These are phyloP conservation scores for Colletotrichum sp. DNA, from an alignment of 2,329 filamentous ascomycete species.

Conservation along the genomic window DNA sequence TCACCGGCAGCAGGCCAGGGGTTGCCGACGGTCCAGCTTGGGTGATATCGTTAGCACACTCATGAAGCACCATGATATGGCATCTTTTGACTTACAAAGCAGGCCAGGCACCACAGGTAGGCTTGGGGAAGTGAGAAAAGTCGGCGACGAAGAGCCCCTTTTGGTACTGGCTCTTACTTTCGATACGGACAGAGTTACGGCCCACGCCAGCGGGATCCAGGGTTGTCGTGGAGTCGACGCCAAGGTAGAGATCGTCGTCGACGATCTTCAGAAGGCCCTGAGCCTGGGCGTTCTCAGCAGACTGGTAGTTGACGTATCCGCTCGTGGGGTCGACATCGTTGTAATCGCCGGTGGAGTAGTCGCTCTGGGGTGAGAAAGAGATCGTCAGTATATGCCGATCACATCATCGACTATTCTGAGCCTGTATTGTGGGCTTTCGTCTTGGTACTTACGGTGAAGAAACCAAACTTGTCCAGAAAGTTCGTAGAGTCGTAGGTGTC, in stretches of 20 bases:
- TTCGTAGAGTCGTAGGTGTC: slow-evolving; percentile 34
- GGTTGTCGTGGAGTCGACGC: slow-evolving; percentile 37
- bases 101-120: slow-evolving; percentile 74
- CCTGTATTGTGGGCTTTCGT: not conserved
- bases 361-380: slow-evolving; percentile 1
- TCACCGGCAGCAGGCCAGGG: slow-evolving; percentile 66
- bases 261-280: slow-evolving; percentile 39
- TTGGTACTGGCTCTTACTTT: slow-evolving; percentile 66
- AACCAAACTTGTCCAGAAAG: slow-evolving; percentile 54
- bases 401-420: not conserved
- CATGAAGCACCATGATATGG: not conserved
- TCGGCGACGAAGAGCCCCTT: slow-evolving; percentile 73
- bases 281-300: slow-evolving; percentile 34
- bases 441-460: slow-evolving; percentile 37
- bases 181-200: slow-evolving; percentile 66
- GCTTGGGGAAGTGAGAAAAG: slow-evolving; percentile 70
- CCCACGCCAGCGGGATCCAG: slow-evolving; percentile 33
- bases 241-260: slow-evolving; percentile 41
- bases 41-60: not conserved
- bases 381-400: not conserved
- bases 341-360: slow-evolving; percentile 21
- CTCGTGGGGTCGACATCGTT: slow-evolving; percentile 60
- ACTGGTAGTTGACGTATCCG: slow-evolving; percentile 66
- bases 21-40: slow-evolving; percentile 53
- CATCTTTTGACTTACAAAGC: slow-evolving; percentile 56